Conservation (phyloP, 352 stramenopile genomes). For the Globisporangium heterothallicum region DNA sequence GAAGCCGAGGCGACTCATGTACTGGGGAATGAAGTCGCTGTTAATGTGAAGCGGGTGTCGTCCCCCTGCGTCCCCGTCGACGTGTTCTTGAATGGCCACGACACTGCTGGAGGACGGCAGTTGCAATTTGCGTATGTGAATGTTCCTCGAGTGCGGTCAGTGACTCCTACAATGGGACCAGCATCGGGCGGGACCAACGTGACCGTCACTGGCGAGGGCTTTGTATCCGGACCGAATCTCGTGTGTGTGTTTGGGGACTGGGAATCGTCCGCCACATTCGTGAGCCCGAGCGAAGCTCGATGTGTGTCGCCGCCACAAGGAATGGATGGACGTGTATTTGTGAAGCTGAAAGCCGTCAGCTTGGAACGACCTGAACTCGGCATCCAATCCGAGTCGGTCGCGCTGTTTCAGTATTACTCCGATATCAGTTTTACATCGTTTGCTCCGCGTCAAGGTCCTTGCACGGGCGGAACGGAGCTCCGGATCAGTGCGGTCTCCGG, state of each 20-base stretch:
- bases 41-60: conserved; percentile 9
- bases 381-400: conserved; percentile 22
- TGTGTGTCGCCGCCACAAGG: conserved; percentile 28
- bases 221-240: conserved; percentile 24
- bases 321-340: conserved; percentile 17
- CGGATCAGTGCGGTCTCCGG: conserved; percentile 15
- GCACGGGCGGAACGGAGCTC: conserved; percentile 24
- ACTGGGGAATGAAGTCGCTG: conserved; percentile 21
- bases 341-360: conserved; percentile 25
- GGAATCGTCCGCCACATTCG: conserved; percentile 24
- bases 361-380: conserved; percentile 8
- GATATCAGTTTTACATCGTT: conserved; percentile 23
- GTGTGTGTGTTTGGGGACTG: conserved; percentile 33
- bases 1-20: conserved; percentile 14
- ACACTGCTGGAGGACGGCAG: conserved; percentile 6
- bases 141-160: conserved; percentile 20
- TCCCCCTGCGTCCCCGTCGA: conserved; percentile 20
- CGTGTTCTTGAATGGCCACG: conserved; percentile 25
- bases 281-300: conserved; percentile 16
- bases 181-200: conserved; percentile 32
- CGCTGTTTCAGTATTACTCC: conserved; percentile 30
- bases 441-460: conserved; percentile 28
- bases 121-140: conserved; percentile 18
- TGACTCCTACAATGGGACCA: conserved; percentile 22
- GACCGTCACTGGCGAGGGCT: conserved; percentile 24